Evolutionary conservation across 768 basidiomycete species (phyloP), one percentile per base, ranked within the genome.

Genomic region (Serendipita sp.): DNA sequence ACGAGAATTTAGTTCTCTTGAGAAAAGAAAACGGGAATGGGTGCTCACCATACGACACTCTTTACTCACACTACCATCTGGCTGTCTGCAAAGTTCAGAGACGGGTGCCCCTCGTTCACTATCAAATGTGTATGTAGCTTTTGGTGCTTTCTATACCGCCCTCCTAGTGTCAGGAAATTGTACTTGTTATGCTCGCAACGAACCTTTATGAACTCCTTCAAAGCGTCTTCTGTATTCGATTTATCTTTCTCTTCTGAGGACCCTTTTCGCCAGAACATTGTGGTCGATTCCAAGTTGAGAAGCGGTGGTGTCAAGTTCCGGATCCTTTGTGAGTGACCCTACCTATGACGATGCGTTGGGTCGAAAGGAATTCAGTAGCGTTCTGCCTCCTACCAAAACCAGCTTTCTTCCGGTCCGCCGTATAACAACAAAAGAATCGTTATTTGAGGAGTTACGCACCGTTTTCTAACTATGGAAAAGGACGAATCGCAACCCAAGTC

Each of bases 1-100:
- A 15, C 60, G 10, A 64, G 67, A 23, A 47, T 62, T 36, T 15
- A 7, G 8, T 3, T 41, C 28, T 60, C 11, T 38, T 64, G 64
- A 7, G 28, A 32, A 64, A 56, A 44, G 30, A 18, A 35, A 15
- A 35, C 54, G 18, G 28, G 28, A 15, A 64, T 23, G 38, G 45
- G 46, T 15, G 73, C 80, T 66, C 68, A 85, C 83, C 67, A 72
- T 78, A 67, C 85, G 79, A 72, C 85, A 88, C 63, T 85, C 82
- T 36, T 72, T 69, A 34, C 72, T 72, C 66, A 75, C 72, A 65
- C 75, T 69, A 60, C 64, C 58, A 16, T 66, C 47, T 68, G 78
- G 75, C 28, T 65, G 66, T 64, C 84, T 77, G 74, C 84, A 87
- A 18, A 86, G 70, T 68, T 85, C 78, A 3, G 84, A 83, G 68